phyloP scores from a whole-genome alignment of 495 filamentous ascomycete genomes.

The Aspergillus asperescens region DNA sequence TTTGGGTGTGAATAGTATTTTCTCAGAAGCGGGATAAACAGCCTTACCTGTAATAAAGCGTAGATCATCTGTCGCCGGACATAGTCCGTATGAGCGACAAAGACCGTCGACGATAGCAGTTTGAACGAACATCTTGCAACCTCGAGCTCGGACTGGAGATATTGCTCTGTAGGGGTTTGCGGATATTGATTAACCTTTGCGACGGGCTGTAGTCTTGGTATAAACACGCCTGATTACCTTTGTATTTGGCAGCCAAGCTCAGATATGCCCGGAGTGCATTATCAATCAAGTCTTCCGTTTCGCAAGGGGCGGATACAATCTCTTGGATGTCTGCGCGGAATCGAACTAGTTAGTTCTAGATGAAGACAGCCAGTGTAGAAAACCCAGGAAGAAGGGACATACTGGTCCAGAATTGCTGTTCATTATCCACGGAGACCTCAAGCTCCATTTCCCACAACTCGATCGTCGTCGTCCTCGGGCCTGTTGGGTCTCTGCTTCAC shows the following conservation, averaged over 20 bases:
- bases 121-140: conserved; percentile 77
- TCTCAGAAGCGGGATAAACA: not conserved
- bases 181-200: not conserved
- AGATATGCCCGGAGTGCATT: conserved; percentile 80
- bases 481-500: conserved; percentile 32
- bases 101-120: conserved; percentile 71
- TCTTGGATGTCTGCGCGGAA: conserved; percentile 65
- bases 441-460: conserved; percentile 46
- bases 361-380: not conserved
- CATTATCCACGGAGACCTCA: conserved; percentile 71
- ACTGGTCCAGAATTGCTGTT: conserved; percentile 94
- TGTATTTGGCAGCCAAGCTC: conserved; percentile 68
- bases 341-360: conserved; percentile 1
- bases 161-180: conserved; percentile 52
- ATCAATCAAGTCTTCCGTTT: conserved; percentile 76
- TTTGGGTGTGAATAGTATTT: not conserved
- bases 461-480: conserved; percentile 33
- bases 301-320: conserved; percentile 67
- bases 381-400: conserved; percentile 23
- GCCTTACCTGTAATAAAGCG: conserved; percentile 70
- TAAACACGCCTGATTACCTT: conserved; percentile 41
- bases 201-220: not conserved
- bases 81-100: conserved; percentile 70
- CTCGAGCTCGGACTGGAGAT: conserved; percentile 78
- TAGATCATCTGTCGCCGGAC: conserved; percentile 91